Base-by-base conservation (phyloP, 2,329 filamentous ascomycete species). In the Cladosporium sp. region DNA sequence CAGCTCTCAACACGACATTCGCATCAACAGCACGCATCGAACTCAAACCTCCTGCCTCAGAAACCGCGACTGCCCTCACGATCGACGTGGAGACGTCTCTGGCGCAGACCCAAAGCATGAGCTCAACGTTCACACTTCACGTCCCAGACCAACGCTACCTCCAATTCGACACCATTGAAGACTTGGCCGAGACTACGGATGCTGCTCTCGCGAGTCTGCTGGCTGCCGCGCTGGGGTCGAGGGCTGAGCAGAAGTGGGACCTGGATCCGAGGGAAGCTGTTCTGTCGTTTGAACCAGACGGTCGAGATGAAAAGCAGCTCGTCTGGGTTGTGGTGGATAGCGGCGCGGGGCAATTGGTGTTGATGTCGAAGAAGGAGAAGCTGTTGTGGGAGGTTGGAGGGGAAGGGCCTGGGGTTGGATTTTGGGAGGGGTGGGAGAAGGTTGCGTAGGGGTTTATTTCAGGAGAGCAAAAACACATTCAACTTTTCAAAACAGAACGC, bases 31-130 rank as follows among this genome's bases (percentile, higher is more conserved):
- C 35, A n/a, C 35, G 42, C 2, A 13, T 53, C 2, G 28, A 34
- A n/a, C 34, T 53, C 31, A 34, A 53, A 40, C 22, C 43, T 35
- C 43, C 43, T 7, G 11, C 31, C 18, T n/a, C 31, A 3, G 28
- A 32, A 18, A 9, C n/a, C 28, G 14, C 31, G 7, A n/a, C 28
- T 1, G 34, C 28, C 14, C 19, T 54, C 34, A 18, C 33, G 2
- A 31, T 58, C 56, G 13, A 59, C 57, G 34, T 72, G 7, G 58
- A 62, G 33, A 60, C 63, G 11, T 58, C 68, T 1, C 49, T 60
- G 0, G 59, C 43, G 22, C 50, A 53, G 1, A 61, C 35, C 2
- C 43, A 46, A 37, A 60, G 60, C 18, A 58, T 69, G 16, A 60
- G 68, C 1, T 61, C 68, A 14, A 33, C 38, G 9, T 57, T 58